Conservation (phyloP, 768 basidiomycete genomes). For the Boletus bicolor region DNA sequence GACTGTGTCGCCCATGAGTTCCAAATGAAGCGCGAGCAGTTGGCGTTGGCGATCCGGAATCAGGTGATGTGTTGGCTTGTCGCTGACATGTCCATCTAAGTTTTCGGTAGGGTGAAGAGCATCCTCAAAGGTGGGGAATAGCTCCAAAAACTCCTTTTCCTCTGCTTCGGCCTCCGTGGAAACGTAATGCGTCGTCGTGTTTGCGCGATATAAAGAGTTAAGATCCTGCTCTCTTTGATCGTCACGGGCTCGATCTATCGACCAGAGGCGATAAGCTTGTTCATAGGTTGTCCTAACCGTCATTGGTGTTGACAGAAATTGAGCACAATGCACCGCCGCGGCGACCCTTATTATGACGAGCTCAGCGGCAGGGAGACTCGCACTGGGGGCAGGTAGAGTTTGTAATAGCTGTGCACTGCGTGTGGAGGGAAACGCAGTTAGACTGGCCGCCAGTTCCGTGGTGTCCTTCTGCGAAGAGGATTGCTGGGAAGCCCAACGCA, state of each 20-base stretch:
- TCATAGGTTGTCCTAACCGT: conserved; percentile 56
- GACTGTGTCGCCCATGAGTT: conserved; percentile 32
- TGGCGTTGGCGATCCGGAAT: conserved; percentile 26
- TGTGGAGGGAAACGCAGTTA: conserved; percentile 56
- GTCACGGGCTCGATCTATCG: conserved; percentile 70
- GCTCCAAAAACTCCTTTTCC: conserved; percentile 73
- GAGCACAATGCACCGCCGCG: conserved; percentile 32
- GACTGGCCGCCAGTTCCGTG: conserved; percentile 28
- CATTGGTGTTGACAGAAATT: background rate
- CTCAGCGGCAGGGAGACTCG: conserved; percentile 23
- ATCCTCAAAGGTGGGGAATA: conserved; percentile 86
- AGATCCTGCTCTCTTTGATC: conserved; percentile 60
- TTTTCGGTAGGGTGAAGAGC: conserved; percentile 34
- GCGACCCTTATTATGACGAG: conserved; percentile 45
- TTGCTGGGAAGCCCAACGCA: conserved; percentile 31
- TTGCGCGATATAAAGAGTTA: conserved; percentile 73
- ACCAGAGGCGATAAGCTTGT: conserved; percentile 77
- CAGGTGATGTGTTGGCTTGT: conserved; percentile 29
- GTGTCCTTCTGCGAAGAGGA: conserved; percentile 14
- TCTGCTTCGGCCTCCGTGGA: conserved; percentile 72
- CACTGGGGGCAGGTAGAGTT: conserved; percentile 13
- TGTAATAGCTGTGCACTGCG: conserved; percentile 39
- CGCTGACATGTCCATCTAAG: background rate
- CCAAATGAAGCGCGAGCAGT: conserved; percentile 48
- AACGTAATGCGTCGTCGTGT: conserved; percentile 49